Evolutionary conservation across 345 rosid species (phyloP).

Genomic region (Eucalyptus cloeziana): DNA sequence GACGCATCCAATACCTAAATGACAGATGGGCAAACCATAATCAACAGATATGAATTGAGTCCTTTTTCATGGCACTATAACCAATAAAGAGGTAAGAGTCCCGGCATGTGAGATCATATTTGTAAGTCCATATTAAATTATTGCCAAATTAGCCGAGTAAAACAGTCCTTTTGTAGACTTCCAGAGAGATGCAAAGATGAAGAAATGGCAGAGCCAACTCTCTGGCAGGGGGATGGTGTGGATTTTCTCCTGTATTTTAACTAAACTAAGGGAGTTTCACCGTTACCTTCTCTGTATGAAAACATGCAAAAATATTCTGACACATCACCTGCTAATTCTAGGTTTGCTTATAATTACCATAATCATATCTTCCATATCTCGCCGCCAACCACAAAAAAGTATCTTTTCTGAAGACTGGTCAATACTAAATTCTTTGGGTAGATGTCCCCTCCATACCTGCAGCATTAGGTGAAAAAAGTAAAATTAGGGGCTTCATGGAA

Average conservation of each 20-base stretch:
- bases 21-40: neutral
- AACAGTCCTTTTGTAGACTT: neutral
- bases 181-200: neutral
- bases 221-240: neutral
- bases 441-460: conserved; percentile 64
- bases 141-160: neutral
- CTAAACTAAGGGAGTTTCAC: neutral
- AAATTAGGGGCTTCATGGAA: conserved; percentile 50
- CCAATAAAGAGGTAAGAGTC: neutral
- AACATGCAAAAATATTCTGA: neutral
- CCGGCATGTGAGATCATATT: neutral
- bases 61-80: neutral
- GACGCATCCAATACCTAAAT: conserved; percentile 59
- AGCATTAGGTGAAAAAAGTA: conserved; percentile 35
- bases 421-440: conserved; percentile 42
- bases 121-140: neutral
- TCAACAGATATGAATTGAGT: neutral
- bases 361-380: conserved; percentile 84
- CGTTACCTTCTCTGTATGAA: neutral
- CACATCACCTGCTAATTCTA: neutral
- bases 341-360: conserved; percentile 39
- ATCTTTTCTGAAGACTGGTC: conserved; percentile 52
- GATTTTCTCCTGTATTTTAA: neutral
- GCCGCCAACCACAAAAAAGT: conserved; percentile 72
- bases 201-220: neutral